Conservation (phyloP, 1,284 basidiomycete species). For the Gomphus bonarii region DNA sequence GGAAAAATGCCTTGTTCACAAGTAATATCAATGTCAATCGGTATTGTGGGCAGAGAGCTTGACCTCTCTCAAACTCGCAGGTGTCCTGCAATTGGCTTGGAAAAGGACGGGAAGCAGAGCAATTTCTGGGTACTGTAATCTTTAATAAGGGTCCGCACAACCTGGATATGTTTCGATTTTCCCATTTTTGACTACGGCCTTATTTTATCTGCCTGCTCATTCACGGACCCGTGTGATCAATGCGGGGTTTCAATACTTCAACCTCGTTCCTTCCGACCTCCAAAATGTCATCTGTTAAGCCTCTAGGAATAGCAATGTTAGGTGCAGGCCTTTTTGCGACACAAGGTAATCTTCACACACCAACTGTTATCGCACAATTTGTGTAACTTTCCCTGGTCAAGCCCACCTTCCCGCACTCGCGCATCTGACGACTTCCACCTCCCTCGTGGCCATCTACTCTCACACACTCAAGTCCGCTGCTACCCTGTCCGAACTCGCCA, state of each 20-base stretch:
- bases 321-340: conserved; percentile 68
- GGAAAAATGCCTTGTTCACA: not conserved
- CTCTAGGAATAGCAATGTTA: conserved; percentile 42
- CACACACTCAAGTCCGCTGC: conserved; percentile 54
- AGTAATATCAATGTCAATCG: not conserved
- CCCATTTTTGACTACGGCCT: not conserved
- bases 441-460: conserved; percentile 71
- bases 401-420: conserved; percentile 68
- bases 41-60: not conserved
- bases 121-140: too few relatives aligned
- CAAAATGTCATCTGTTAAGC: not conserved
- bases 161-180: too few relatives aligned
- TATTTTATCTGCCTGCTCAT: not conserved
- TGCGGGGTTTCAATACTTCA: not conserved
- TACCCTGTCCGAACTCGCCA: conserved; percentile 37
- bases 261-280: not conserved
- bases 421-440: conserved; percentile 32
- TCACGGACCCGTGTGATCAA: not conserved
- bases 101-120: too few relatives aligned
- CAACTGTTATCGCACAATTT: conserved; percentile 23
- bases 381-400: conserved; percentile 14
- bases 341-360: conserved; percentile 35
- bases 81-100: too few relatives aligned
- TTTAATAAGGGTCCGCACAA: too few relatives aligned
- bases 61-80: too few relatives aligned